Base-by-base conservation (phyloP, 2,329 filamentous ascomycete species). In the Hymenoscyphus infarciens region DNA sequence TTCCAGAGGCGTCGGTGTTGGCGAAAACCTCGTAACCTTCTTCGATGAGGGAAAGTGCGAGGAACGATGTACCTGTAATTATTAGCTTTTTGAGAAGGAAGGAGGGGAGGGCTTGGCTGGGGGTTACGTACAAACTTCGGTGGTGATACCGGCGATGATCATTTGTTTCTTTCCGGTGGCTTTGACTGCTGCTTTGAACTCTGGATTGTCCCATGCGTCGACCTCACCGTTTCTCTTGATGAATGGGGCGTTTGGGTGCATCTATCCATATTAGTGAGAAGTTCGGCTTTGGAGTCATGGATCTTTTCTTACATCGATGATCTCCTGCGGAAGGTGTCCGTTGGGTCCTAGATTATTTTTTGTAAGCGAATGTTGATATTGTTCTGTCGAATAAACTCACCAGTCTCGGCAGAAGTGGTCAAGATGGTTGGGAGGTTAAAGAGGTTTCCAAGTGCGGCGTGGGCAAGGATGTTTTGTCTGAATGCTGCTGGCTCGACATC, bases 1-100 rank as follows among this genome's bases (percentile, higher is more conserved):
- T 91, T 1, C 88, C 89, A 0, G 82, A 87, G 1, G 86, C 88
- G 69, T 92, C 89, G 59, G 87, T 82, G 75, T 91, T 90, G 69
- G 87, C 88, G 78, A 83, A 91, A 63, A 92, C 89, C 42, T 83
- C 83, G 78, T 91, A 92, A 29, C 89, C 89, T 53, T 84, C 87
- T 15, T 86, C 82, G 39, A 87, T 80, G 4, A 92, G 83, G 0
- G 87, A 88, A n/a, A 92, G 81, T 0, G 89, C 87, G 5, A 90
- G 81, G 78, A 92, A 92, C 0, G 88, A 80, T 25, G 87, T 90
- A 80, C 82, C 81, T 79, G 69, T 33, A n/a, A 19, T 27, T n/a
- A 2, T 25, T 11, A 52, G 8, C 7, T 52, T 27, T 52, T 62
- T 22, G 16, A 10, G 13, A 13, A 27, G 39, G 13, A 13, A 27